Conservation (phyloP, 2,329 filamentous ascomycete species). For the Colletotrichum zoysiae region DNA sequence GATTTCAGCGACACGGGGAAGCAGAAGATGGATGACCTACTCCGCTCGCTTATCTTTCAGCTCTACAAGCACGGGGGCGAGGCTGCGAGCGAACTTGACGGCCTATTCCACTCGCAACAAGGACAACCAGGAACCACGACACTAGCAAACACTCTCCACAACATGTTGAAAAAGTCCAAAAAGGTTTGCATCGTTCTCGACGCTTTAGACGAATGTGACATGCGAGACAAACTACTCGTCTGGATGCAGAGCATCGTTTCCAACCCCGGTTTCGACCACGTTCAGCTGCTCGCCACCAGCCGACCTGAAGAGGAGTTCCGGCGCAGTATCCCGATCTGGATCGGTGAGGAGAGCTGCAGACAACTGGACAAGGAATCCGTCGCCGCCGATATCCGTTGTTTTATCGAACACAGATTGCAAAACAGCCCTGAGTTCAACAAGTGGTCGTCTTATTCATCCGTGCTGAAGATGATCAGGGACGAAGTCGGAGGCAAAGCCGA, state of each 20-base stretch:
- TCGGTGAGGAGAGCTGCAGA: background rate
- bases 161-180: background rate
- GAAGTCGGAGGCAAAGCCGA: constrained; percentile 13
- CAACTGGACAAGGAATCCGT: background rate
- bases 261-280: background rate
- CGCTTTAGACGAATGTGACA: constrained; percentile 18
- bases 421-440: background rate
- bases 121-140: background rate
- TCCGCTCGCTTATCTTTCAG: constrained; percentile 42
- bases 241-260: background rate
- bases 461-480: background rate
- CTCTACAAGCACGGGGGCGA: constrained; percentile 41
- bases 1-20: constrained; percentile 44
- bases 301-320: constrained; percentile 17
- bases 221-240: background rate
- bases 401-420: background rate
- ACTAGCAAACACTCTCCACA: background rate
- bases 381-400: constrained; percentile 11
- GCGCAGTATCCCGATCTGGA: background rate
- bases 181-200: background rate
- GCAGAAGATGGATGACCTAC: constrained; percentile 35
- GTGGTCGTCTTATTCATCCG: background rate
- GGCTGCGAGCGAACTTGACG: constrained; percentile 1
- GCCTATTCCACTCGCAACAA: background rate
- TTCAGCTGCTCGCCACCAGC: constrained; percentile 12